These are phyloP conservation scores for Canavalia ensiformis DNA, from an alignment of 306 rosid genomes.

Conservation along the genomic window DNA sequence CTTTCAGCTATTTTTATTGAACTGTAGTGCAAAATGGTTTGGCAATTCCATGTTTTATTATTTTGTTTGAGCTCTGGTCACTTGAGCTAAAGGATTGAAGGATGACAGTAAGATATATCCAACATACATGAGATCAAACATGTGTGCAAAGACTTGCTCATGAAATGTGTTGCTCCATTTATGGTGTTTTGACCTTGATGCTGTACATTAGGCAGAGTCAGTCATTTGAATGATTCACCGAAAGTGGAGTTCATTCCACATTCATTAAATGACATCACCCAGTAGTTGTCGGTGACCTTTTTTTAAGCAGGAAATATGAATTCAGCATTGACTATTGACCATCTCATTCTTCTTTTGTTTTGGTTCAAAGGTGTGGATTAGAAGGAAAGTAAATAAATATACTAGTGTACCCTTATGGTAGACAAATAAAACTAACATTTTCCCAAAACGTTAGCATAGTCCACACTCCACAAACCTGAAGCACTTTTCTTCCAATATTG, in stretches of 20 bases:
- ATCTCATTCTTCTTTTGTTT: neutral
- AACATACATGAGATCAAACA: neutral
- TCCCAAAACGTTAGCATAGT: neutral
- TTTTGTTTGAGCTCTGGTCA: conserved; percentile 3
- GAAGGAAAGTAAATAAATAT: neutral
- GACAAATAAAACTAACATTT: neutral
- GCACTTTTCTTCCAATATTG: neutral
- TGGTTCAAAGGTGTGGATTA: neutral
- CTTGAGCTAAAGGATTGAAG: neutral
- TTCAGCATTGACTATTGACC: neutral
- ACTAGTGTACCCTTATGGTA: neutral
- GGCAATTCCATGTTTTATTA: neutral
- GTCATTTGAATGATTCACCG: neutral
- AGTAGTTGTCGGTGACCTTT: neutral
- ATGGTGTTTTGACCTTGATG: conserved; percentile 11
- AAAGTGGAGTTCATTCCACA: neutral
- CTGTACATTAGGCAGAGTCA: conserved; percentile 7
- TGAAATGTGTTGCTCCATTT: neutral
- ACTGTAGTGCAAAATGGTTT: neutral
- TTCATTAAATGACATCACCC: conserved; percentile 12
- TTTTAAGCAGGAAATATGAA: conserved; percentile 12
- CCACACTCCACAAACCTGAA: neutral
- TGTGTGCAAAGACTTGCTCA: neutral
- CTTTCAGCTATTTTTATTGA: neutral
- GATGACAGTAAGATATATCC: neutral